Percentiles rank a stretch among this genome's conserved stretches.
These are phyloP conservation scores for Xylariales sp. DNA, from an alignment of 2,329 filamentous ascomycete species.

Conservation along the genomic window DNA sequence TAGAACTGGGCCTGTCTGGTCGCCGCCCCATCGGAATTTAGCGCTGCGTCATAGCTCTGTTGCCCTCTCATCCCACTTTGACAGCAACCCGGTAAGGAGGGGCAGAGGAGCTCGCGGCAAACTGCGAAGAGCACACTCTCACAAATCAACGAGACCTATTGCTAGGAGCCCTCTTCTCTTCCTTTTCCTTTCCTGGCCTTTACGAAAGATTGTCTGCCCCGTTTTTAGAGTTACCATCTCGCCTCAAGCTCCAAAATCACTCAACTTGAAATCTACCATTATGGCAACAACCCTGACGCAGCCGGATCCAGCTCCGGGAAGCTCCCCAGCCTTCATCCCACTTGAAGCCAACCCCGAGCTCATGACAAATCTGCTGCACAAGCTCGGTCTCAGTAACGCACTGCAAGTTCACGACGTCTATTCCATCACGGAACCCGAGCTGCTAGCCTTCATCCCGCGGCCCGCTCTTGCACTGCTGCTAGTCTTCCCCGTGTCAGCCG, in stretches of 20 bases:
- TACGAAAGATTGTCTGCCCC: not conserved
- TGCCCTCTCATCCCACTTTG: no score
- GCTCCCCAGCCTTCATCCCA: conserved; percentile 48
- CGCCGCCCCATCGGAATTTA: no score
- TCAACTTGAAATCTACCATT: not conserved
- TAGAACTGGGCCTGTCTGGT: no score
- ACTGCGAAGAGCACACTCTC: no score
- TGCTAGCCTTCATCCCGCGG: conserved; percentile 82
- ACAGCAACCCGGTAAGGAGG: no score
- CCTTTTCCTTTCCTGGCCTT: no score
- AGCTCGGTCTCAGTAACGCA: conserved; percentile 74
- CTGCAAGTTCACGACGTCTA: conserved; percentile 88
- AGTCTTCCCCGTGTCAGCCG: conserved; percentile 79
- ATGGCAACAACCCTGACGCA: conserved; percentile 17
- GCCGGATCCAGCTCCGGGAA: conserved; percentile 32
- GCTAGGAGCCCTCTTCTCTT: no score
- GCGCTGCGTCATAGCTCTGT: no score
- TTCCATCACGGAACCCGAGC: conserved; percentile 78
- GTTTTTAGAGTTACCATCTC: not conserved
- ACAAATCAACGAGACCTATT: no score
- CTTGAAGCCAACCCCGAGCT: conserved; percentile 79
- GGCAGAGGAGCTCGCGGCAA: no score
- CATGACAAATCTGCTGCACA: conserved; percentile 77
- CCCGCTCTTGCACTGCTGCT: conserved; percentile 85
- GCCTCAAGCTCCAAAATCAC: not conserved